Conservation (phyloP, 2,329 filamentous ascomycete genomes). For the Dryadomyces quercus-mongolicae region DNA sequence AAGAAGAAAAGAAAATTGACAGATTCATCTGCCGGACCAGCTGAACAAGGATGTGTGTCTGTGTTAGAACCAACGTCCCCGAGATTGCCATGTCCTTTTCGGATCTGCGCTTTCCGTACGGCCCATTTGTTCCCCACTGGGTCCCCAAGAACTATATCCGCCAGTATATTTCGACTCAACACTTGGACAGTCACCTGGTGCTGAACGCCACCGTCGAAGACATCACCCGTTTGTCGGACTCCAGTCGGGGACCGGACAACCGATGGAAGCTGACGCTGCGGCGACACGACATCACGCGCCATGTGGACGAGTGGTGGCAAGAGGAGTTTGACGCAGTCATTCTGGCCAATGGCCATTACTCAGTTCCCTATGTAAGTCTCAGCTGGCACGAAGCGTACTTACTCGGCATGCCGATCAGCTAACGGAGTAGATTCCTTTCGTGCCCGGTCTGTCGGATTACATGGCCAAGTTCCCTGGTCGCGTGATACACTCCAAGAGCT, state of each 20-base stretch:
- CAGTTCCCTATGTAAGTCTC: conserved; percentile 45
- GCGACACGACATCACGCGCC: conserved; percentile 24
- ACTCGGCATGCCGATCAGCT: too few species aligned
- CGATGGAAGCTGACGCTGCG: conserved; percentile 44
- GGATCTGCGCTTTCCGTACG: conserved; percentile 50
- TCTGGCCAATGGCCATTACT: conserved; percentile 48
- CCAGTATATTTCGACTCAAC: conserved; percentile 39
- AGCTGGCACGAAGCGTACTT: too few species aligned
- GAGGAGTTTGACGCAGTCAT: conserved; percentile 48
- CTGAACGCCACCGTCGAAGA: conserved; percentile 38
- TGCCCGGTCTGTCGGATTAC: conserved; percentile 35
- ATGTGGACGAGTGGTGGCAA: conserved; percentile 47
- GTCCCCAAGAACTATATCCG: conserved; percentile 43
- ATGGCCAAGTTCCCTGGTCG: conserved; percentile 33
- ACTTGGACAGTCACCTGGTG: conserved; percentile 30
- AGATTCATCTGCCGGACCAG: too few species aligned
- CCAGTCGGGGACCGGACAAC: too few species aligned
- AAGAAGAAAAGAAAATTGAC: too few species aligned
- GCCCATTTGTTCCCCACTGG: conserved; percentile 43
- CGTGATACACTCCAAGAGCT: conserved; percentile 65
- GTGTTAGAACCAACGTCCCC: conserved; percentile 45
- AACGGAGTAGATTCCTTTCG: conserved; percentile 18
- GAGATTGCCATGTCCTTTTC: conserved; percentile 38
- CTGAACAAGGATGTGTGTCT: neutral
- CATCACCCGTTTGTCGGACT: conserved; percentile 29